These are phyloP conservation scores for Talaromyces liani DNA, from an alignment of 495 filamentous ascomycete species.

Conservation along the genomic window DNA sequence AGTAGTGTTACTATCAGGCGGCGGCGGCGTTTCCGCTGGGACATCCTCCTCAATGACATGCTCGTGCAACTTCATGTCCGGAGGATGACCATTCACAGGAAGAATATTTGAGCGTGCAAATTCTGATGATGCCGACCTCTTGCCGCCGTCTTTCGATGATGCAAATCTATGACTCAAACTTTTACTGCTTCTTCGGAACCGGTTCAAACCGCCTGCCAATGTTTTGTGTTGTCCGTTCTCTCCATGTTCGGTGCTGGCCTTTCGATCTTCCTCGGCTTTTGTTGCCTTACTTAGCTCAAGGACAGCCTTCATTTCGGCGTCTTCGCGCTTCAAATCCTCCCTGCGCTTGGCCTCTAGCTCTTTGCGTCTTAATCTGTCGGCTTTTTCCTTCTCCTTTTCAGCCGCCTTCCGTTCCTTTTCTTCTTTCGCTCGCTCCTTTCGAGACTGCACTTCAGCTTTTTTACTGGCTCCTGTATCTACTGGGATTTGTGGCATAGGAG, in stretches of 20 bases:
- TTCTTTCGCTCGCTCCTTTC: constrained; percentile 43
- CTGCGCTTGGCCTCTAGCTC: constrained; percentile 47
- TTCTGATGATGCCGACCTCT: constrained; percentile 25
- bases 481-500: constrained; percentile 34
- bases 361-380: constrained; percentile 55
- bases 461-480: constrained; percentile 21
- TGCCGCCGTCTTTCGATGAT: constrained; percentile 28
- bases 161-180: constrained; percentile 47
- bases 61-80: constrained; percentile 15
- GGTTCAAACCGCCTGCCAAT: constrained; percentile 34
- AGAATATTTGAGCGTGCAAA: constrained; percentile 17
- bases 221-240: constrained; percentile 34
- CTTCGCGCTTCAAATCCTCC: constrained; percentile 46
- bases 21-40: not conserved
- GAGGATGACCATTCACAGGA: constrained; percentile 21
- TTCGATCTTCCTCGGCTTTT: constrained; percentile 44
- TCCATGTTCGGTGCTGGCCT: constrained; percentile 18
- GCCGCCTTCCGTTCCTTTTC: constrained; percentile 60
- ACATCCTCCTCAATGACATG: constrained; percentile 19
- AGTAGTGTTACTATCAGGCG: not conserved
- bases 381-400: constrained; percentile 61
- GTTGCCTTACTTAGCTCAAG: constrained; percentile 48
- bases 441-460: constrained; percentile 39
- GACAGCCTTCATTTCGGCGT: constrained; percentile 50
- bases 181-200: constrained; percentile 51